Evolutionary conservation across 2,329 filamentous ascomycete genomes (phyloP).

Genomic region (Xylariaceae sp.): DNA sequence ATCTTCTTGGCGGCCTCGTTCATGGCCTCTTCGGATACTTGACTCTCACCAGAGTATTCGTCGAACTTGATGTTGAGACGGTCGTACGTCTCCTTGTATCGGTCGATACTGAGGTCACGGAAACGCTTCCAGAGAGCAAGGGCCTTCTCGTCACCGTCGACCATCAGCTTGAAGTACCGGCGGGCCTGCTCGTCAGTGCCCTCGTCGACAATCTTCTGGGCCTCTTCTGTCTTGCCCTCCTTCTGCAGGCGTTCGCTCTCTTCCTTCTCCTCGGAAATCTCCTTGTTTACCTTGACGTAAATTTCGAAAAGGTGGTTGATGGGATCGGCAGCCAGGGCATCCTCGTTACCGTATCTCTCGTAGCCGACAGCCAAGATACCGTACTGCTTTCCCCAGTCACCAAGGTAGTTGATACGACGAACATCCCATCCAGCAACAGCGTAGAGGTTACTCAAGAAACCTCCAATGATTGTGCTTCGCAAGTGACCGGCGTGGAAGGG

Average conservation of each 20-base stretch:
- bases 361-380: slow-evolving; percentile 64
- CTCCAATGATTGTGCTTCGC: slow-evolving; percentile 71
- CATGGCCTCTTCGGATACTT: slow-evolving; percentile 64
- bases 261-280: slow-evolving; percentile 58
- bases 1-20: slow-evolving; percentile 56
- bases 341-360: slow-evolving; percentile 56
- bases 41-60: slow-evolving; percentile 66
- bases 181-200: slow-evolving; percentile 46
- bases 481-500: slow-evolving; percentile 72
- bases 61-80: slow-evolving; percentile 59
- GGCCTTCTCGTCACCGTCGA: slow-evolving; percentile 52
- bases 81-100: slow-evolving; percentile 54
- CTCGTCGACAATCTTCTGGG: slow-evolving; percentile 38
- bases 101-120: slow-evolving; percentile 53
- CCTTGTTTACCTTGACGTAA: slow-evolving; percentile 62
- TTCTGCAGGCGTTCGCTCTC: slow-evolving; percentile 48
- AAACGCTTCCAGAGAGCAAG: slow-evolving; percentile 54
- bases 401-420: slow-evolving; percentile 67
- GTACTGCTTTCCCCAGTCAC: slow-evolving; percentile 74
- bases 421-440: slow-evolving; percentile 66
- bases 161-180: slow-evolving; percentile 59
- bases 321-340: slow-evolving; percentile 57
- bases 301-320: slow-evolving; percentile 69
- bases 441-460: slow-evolving; percentile 66
- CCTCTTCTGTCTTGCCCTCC: slow-evolving; percentile 40